These are phyloP conservation scores for Mycena polygramma DNA, from an alignment of 768 basidiomycete species.

Conservation along the genomic window DNA sequence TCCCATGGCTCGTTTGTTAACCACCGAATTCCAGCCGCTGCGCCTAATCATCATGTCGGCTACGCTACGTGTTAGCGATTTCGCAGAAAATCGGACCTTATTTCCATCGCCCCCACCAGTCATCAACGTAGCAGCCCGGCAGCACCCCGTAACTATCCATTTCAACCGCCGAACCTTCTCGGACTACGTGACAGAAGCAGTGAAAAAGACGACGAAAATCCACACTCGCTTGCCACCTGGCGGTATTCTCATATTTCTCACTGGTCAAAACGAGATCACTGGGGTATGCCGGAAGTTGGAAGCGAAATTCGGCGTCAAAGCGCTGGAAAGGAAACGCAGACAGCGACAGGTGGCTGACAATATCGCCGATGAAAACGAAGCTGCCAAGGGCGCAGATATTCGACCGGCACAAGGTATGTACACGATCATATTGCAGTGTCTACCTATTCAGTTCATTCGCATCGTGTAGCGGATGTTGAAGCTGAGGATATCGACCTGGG, in stretches of 20 bases:
- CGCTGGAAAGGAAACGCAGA: constrained; percentile 66
- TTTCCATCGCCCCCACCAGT: constrained; percentile 92
- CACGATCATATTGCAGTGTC: neutral
- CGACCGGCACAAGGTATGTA: constrained; percentile 64
- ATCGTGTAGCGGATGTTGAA: constrained; percentile 74
- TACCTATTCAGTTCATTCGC: constrained; percentile 11
- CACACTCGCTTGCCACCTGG: constrained; percentile 93
- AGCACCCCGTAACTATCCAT: constrained; percentile 95
- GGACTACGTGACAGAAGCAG: constrained; percentile 92
- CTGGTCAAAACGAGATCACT: constrained; percentile 95
- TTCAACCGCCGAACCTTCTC: constrained; percentile 88
- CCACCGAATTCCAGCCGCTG: constrained; percentile 69
- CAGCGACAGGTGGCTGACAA: constrained; percentile 44
- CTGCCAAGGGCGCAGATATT: constrained; percentile 42
- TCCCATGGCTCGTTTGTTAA: constrained; percentile 15
- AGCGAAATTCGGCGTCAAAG: constrained; percentile 77
- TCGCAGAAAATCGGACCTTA: constrained; percentile 85
- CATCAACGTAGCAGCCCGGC: constrained; percentile 89
- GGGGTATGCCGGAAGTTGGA: constrained; percentile 88
- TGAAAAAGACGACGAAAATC: constrained; percentile 92
- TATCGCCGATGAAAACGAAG: constrained; percentile 44
- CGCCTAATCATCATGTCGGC: constrained; percentile 99
- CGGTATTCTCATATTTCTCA: constrained; percentile 93
- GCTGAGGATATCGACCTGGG: constrained; percentile 86
- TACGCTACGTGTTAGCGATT: constrained; percentile 93